Evolutionary conservation across 2,329 filamentous ascomycete species (phyloP), one percentile per base, ranked within the genome.

Genomic region (Neofusicoccum parvum): DNA sequence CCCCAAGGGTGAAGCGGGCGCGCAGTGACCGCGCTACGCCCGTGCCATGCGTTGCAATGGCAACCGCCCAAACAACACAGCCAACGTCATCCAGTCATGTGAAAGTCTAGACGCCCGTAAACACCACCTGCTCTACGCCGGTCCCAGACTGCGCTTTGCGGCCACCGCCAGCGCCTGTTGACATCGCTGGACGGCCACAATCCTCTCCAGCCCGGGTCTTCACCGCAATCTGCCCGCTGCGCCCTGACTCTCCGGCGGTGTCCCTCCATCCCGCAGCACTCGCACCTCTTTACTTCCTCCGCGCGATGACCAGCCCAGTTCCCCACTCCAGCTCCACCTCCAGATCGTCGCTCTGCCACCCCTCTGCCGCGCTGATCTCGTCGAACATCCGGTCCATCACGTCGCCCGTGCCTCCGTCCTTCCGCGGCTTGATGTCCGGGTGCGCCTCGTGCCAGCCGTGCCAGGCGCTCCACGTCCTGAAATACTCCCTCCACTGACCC

Each of bases 331-430:
- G 81, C 69, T 85, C 80, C 50, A 82, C 75, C 59, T 72, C 70
- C 58, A 76, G 39, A 39, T 53, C 65, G 9, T 65, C 60, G 14
- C 23, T 41, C 14, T 82, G 78, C 0, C 82, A 83, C 43, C 69
- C 81, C 68, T 87, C 85, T n/a, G 76, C 79, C 62, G 80, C 79
- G 4, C 85, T 73, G 71, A 90, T 85, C 67, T 80, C 80, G 65
- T 88, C 86, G 76, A 88, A 86, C 78, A 89, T 80, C 67, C 83
- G 72, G 76, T 90, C 88, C n/a, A 87, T 79, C 48, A 90, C 72
- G 75, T 90, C 88, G 1, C 87, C 87, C 7, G 79, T 68, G 2
- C 87, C 87, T 5, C 86, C 87, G 27, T 85, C 82, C 4, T 76
- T 80, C 70, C 81, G 79, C 64, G 80, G 81, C 73, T 79, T 82